Conservation (phyloP, 2,329 filamentous ascomycete genomes). For the Hypoxylon sp. region DNA sequence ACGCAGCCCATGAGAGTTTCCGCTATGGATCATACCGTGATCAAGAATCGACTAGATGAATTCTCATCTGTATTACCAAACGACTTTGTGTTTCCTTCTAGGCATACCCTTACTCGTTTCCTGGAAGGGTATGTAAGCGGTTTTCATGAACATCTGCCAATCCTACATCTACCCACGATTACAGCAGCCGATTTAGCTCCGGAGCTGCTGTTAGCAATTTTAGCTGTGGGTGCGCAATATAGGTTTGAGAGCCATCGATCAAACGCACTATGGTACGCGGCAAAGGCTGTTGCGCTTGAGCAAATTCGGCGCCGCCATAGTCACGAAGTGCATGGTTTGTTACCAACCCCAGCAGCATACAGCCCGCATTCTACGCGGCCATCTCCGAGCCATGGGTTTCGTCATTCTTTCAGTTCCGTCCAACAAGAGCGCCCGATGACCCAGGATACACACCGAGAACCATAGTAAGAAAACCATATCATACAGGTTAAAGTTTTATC, state of each 20-base stretch:
- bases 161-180: conserved; percentile 78
- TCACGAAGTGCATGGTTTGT: conserved; percentile 68
- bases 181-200: conserved; percentile 74
- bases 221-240: conserved; percentile 78
- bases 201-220: conserved; percentile 76
- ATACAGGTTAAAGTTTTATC: not conserved
- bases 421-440: conserved; percentile 70
- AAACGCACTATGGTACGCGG: conserved; percentile 73
- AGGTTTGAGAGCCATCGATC: conserved; percentile 72
- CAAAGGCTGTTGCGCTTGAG: conserved; percentile 70
- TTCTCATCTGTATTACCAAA: conserved; percentile 72
- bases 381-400: conserved; percentile 70
- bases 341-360: conserved; percentile 71
- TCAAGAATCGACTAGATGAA: conserved; percentile 72
- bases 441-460: conserved; percentile 71
- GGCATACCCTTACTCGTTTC: conserved; percentile 77
- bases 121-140: conserved; percentile 79
- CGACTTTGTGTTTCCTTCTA: conserved; percentile 77
- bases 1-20: conserved; percentile 64
- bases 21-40: conserved; percentile 67
- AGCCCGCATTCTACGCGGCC: conserved; percentile 72
- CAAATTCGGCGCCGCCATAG: conserved; percentile 71
- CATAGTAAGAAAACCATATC: conserved; percentile 64
- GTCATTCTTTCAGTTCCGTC: conserved; percentile 72
- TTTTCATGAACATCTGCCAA: conserved; percentile 71